Base-by-base conservation (phyloP, 2,329 filamentous ascomycete species). In the Dactylellina drechsleri region DNA sequence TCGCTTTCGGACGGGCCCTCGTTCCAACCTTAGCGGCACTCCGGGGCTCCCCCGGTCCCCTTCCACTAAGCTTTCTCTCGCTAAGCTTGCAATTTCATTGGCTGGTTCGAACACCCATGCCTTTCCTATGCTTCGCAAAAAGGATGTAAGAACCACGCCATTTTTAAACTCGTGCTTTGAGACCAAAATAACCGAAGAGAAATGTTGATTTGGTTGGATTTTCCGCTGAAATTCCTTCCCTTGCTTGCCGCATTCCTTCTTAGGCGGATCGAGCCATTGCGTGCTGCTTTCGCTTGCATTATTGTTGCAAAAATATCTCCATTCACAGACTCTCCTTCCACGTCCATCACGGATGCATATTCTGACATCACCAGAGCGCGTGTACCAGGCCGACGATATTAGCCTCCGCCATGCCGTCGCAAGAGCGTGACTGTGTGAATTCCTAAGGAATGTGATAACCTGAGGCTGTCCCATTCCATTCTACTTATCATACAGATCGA, bases 381-480 rank as follows among this genome's bases (percentile, higher is more conserved):
- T 10, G 31, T 36, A 10, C 6, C 3, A 36, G 31, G 10, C 31
- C 31, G 36, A 53, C 13, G 6, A 61, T 60, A 50, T 60, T 57
- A 60, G 57, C 57, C 66, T 56, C 66, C 18, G 18, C 20, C 47
- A 5, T 49, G 41, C 16, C 40, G 36, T 61, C 66, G 45, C 56
- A 20, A 53, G 18, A 53, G 41, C 47, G 36, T 26, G 31, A 36
- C 31, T 3, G 31, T 7, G 31, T 3, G 31, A 52, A 49, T 45
- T 28, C 10, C 28, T 54, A 40, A 52, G 71, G 71, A 75, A 75
- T 75, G 64, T 68, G 64, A 68, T 53, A 40, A 31, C 49, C 67
- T 58, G 57, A 36, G 31, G 31, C 13, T 43, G 20, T 62, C 56
- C 67, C 57, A 28, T 40, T 43, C 53, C 8, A 26, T 31, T 56